phyloP scores from a whole-genome alignment of 2,329 filamentous ascomycete genomes.

The Xylariaceae sp. region DNA sequence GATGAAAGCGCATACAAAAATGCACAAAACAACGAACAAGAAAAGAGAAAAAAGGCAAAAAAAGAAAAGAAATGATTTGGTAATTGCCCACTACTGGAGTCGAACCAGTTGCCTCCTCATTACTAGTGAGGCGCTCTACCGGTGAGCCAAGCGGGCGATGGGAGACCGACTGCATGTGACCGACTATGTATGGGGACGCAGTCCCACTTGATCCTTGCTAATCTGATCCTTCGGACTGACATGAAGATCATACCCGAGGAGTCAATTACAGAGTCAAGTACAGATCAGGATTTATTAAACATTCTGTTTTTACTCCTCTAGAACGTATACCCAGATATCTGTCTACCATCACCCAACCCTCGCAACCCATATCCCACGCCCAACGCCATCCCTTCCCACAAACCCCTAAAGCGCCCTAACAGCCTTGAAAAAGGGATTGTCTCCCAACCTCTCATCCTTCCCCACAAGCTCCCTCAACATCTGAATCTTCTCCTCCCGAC shows the following conservation, averaged over 20 bases:
- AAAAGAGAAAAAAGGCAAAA: not conserved
- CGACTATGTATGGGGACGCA: no score
- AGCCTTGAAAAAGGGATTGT: conserved; percentile 66
- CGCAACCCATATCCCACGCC: not conserved
- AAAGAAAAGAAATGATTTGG: not conserved
- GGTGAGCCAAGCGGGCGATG: conserved; percentile 17
- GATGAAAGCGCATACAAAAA: not conserved
- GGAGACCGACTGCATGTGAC: no score
- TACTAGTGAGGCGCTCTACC: conserved; percentile 21
- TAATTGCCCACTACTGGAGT: conserved; percentile 18
- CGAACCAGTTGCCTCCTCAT: conserved; percentile 19
- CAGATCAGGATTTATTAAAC: no score
- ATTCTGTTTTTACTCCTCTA: no score
- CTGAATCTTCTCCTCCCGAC: conserved; percentile 69
- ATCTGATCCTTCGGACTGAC: no score
- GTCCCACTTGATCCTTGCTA: no score
- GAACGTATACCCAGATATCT: no score
- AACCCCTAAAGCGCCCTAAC: conserved; percentile 47
- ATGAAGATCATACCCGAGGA: no score
- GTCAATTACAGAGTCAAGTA: no score
- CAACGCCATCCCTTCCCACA: not conserved
- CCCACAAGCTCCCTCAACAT: conserved; percentile 75
- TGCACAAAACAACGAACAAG: no score
- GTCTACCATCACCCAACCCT: no score
- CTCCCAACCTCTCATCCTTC: conserved; percentile 59